Percentiles rank a stretch among this genome's conserved stretches.
These are phyloP conservation scores for Ambrosiella beaveri DNA, from an alignment of 2,329 filamentous ascomycete genomes.

Conservation along the genomic window DNA sequence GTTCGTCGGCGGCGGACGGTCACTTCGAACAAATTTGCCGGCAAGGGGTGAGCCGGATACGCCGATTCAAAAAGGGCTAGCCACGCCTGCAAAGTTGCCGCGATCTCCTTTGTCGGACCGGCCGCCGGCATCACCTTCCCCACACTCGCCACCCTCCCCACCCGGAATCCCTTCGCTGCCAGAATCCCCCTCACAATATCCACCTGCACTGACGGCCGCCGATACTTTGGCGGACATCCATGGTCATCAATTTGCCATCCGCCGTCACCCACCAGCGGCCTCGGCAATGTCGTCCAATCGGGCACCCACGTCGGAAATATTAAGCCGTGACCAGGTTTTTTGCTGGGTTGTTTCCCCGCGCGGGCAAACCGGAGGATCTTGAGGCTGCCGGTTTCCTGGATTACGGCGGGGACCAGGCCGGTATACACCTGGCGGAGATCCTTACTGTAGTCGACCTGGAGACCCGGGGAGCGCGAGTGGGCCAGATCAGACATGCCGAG, in stretches of 20 bases:
- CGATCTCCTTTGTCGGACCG: not conserved
- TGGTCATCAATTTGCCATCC: not conserved
- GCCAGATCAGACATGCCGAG: slow-evolving; percentile 13
- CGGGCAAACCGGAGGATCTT: slow-evolving; percentile 2
- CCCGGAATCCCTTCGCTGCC: not conserved
- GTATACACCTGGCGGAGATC: not conserved
- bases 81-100: not conserved
- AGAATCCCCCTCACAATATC: not conserved
- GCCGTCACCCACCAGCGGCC: not conserved
- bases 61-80: not conserved
- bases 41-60: not conserved
- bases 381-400: not conserved
- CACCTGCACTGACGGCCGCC: not conserved
- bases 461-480: not conserved
- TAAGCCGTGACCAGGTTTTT: not conserved
- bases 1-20: not conserved
- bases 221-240: not conserved
- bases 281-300: slow-evolving; percentile 4
- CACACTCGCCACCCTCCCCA: not conserved
- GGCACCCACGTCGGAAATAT: not conserved
- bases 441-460: slow-evolving; percentile 2
- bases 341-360: not conserved
- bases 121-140: not conserved
- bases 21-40: slow-evolving; percentile 1
- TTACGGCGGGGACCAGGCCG: not conserved